A percentile compares a stretch with the other conserved stretches of the same genome.
phyloP scores from a whole-genome alignment of 345 rosid species.

The Anacardium occidentale region DNA sequence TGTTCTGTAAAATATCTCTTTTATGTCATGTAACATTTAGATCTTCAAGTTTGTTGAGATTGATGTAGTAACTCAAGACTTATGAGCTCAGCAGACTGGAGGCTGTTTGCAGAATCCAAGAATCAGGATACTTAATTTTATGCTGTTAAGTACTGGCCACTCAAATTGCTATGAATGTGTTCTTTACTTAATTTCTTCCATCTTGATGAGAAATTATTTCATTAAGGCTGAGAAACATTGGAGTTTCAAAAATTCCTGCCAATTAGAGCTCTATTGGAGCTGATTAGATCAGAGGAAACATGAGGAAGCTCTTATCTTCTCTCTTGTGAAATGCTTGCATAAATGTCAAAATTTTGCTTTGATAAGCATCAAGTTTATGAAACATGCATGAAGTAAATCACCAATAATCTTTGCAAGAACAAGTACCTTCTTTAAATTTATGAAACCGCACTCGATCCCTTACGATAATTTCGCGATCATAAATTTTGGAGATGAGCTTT shows the following conservation, averaged over 20 bases:
- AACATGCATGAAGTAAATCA: constrained; percentile 11
- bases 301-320: background rate
- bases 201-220: background rate
- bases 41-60: constrained; percentile 16
- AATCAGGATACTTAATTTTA: constrained; percentile 5
- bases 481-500: constrained; percentile 67
- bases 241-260: background rate
- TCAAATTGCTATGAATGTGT: background rate
- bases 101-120: constrained; percentile 5
- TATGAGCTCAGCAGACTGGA: constrained; percentile 1
- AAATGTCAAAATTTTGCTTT: background rate
- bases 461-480: constrained; percentile 68
- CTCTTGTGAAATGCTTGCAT: background rate
- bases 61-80: background rate
- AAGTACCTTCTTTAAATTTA: constrained; percentile 62
- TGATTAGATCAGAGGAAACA: background rate
- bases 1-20: constrained; percentile 28
- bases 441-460: constrained; percentile 87
- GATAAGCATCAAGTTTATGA: background rate
- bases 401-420: constrained; percentile 90
- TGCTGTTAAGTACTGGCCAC: background rate
- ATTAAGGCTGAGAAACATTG: background rate
- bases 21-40: constrained; percentile 3
- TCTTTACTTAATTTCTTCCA: background rate
- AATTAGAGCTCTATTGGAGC: background rate